A percentile compares a stretch with the other conserved stretches of the same genome.
These are phyloP conservation scores for Citrullus amarus DNA, from an alignment of 306 rosid species.

Conservation along the genomic window DNA sequence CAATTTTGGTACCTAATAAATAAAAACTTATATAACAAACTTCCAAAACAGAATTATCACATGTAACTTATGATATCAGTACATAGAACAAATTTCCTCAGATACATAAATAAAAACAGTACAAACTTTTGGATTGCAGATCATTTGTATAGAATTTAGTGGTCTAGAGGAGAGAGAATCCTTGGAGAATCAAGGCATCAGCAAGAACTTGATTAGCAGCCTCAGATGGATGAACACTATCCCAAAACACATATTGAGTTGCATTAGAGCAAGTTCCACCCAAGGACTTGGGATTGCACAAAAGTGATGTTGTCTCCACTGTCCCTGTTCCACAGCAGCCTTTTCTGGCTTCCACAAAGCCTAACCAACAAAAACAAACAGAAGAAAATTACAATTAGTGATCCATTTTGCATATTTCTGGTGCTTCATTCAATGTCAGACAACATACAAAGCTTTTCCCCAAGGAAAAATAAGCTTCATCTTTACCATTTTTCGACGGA, in stretches of 20 bases:
- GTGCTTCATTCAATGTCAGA: neutral
- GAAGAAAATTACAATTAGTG: neutral
- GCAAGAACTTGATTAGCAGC: slow-evolving; percentile 85
- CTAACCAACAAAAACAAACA: slow-evolving; percentile 11
- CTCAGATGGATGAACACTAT: slow-evolving; percentile 84
- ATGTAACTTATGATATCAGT: neutral
- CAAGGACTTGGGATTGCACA: slow-evolving; percentile 61
- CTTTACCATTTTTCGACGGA: slow-evolving; percentile 66
- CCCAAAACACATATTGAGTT: slow-evolving; percentile 87
- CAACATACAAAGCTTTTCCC: neutral
- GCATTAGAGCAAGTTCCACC: slow-evolving; percentile 96
- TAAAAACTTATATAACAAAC: neutral
- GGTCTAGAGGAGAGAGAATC: slow-evolving; percentile 53
- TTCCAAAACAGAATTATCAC: neutral
- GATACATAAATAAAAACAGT: neutral
- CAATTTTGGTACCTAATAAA: neutral
- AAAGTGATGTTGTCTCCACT: slow-evolving; percentile 49
- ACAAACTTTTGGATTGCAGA: neutral
- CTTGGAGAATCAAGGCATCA: slow-evolving; percentile 54
- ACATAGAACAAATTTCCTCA: neutral
- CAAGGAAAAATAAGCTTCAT: neutral
- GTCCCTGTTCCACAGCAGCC: slow-evolving; percentile 96
- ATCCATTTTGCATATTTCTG: neutral
- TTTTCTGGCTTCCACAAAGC: slow-evolving; percentile 64
- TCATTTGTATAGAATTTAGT: neutral